A percentile compares a stretch with the other conserved stretches of the same genome.
Evolutionary conservation across 305 asterid species (phyloP).

Genomic region (Lippia alba): DNA sequence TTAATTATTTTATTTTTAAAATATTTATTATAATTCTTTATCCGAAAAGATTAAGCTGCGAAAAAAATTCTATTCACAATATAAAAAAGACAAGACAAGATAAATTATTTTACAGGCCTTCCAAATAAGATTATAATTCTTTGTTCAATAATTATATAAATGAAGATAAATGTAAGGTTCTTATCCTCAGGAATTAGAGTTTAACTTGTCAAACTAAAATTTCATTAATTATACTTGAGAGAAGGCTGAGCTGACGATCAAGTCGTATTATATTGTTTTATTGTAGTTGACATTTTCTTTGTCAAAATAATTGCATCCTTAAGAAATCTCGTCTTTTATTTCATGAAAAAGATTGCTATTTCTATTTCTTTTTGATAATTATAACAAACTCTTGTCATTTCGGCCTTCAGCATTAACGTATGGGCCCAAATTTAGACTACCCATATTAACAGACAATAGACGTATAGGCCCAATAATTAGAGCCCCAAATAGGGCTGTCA

Average conservation of each 20-base stretch:
- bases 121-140: too few species aligned
- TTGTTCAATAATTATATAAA: too few species aligned
- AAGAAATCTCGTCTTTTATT: not conserved
- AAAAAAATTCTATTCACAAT: too few species aligned
- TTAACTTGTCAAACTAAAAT: not conserved
- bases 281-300: not conserved
- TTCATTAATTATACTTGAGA: too few species aligned
- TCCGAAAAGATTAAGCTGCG: not conserved
- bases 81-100: too few species aligned
- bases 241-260: too few species aligned
- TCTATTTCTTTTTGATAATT: not conserved
- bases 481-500: not conserved
- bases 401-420: too few species aligned
- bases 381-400: too few species aligned
- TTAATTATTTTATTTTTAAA: too few species aligned
- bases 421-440: not conserved
- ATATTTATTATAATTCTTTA: not conserved
- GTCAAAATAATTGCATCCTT: not conserved
- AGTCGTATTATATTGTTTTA: too few species aligned
- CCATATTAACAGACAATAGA: not conserved
- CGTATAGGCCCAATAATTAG: slow-evolving; percentile 7
- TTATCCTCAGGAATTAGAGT: too few species aligned
- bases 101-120: too few species aligned
- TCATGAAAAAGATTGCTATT: not conserved
- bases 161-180: not conserved